These are phyloP conservation scores for Cyphellophora attinorum DNA, from an alignment of 2,329 filamentous ascomycete genomes.

Conservation along the genomic window DNA sequence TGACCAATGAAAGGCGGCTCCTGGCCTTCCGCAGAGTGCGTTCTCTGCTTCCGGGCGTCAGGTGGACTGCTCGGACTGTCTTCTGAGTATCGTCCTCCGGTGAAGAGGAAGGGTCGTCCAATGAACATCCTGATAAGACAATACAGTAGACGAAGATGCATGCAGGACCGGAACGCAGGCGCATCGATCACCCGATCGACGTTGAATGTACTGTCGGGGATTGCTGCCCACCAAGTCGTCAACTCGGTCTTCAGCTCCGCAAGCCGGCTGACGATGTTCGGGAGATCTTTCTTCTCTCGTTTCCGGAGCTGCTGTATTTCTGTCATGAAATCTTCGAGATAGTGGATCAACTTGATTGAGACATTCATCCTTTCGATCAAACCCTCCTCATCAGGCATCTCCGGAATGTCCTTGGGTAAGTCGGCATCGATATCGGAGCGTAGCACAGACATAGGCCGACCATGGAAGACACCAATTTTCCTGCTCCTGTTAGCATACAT, in stretches of 20 bases:
- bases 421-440: constrained; percentile 46
- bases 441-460: constrained; percentile 45
- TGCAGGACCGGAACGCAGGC: constrained; percentile 37
- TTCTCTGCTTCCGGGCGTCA: constrained; percentile 23
- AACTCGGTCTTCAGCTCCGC: constrained; percentile 29
- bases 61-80: not conserved
- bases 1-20: too few relatives aligned
- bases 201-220: constrained; percentile 29
- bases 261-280: constrained; percentile 30
- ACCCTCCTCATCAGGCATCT: constrained; percentile 31
- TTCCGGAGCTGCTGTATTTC: constrained; percentile 32
- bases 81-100: not conserved
- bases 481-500: too few relatives aligned
- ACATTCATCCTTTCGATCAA: constrained; percentile 39
- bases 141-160: constrained; percentile 44
- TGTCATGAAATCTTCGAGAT: constrained; percentile 29
- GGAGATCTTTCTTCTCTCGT: constrained; percentile 28
- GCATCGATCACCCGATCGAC: constrained; percentile 31
- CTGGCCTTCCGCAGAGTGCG: constrained; percentile 20
- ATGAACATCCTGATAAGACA: constrained; percentile 45
- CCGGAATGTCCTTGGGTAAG: constrained; percentile 38
- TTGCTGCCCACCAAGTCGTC: constrained; percentile 32
- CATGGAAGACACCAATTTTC: constrained; percentile 47
- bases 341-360: constrained; percentile 33
- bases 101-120: constrained; percentile 45